Conservation (phyloP, 2,329 filamentous ascomycete genomes). For the Aspergillus candidus region DNA sequence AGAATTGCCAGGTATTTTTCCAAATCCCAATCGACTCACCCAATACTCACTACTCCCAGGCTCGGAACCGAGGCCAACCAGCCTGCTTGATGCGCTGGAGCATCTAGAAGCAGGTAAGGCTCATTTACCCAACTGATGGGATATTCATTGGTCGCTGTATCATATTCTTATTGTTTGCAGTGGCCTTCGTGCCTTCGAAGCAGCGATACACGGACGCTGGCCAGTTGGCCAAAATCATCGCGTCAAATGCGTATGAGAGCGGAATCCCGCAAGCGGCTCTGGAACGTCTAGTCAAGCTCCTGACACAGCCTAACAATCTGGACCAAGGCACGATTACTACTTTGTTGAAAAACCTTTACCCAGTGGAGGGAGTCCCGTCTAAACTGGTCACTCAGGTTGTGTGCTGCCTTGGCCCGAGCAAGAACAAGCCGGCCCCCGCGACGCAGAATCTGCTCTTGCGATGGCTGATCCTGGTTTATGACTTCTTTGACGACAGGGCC, state of each 20-base stretch:
- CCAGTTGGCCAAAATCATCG: conserved; percentile 57
- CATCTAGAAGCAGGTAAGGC: conserved; percentile 33
- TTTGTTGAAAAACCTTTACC: conserved; percentile 70
- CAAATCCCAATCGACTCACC: too few relatives aligned
- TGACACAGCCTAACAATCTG: conserved; percentile 61
- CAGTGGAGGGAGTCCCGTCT: conserved; percentile 57
- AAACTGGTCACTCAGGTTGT: conserved; percentile 60
- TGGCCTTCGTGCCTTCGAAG: conserved; percentile 52
- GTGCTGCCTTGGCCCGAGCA: conserved; percentile 69
- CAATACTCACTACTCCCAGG: background rate
- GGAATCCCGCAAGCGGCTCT: conserved; percentile 61
- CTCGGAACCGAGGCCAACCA: conserved; percentile 14
- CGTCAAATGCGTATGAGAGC: conserved; percentile 58
- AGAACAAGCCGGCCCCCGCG: conserved; percentile 64
- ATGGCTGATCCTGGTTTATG: conserved; percentile 74
- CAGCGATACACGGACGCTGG: conserved; percentile 59
- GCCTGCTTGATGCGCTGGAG: conserved; percentile 30
- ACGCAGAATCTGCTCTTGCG: conserved; percentile 66
- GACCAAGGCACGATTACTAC: conserved; percentile 68
- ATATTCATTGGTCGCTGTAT: background rate
- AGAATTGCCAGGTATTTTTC: conserved; percentile 11
- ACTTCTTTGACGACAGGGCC: conserved; percentile 58
- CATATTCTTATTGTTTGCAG: conserved; percentile 14
- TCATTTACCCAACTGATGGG: background rate
- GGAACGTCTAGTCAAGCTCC: conserved; percentile 57